Conservation (phyloP, 805 yeast genomes). For the Yamadazyma scolyti region DNA sequence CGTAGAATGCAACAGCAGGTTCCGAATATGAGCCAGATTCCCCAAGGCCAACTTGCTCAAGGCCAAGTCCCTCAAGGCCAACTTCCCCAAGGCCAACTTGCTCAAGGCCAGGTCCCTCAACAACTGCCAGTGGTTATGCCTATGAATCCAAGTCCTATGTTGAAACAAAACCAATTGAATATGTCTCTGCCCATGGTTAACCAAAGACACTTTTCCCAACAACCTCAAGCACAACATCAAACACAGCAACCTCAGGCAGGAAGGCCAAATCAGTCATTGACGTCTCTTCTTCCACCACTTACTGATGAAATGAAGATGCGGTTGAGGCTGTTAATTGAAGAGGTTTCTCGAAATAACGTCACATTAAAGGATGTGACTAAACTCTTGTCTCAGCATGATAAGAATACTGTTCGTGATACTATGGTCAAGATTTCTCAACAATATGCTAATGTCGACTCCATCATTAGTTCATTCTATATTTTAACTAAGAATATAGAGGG, state of each 20-base stretch:
- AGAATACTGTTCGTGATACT: conserved; percentile 53
- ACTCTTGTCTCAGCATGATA: conserved; percentile 60
- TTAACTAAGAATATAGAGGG: conserved; percentile 73
- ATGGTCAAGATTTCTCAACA: conserved; percentile 55
- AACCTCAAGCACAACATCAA: conserved; percentile 13
- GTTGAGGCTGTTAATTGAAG: conserved; percentile 62
- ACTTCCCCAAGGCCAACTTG: conserved; percentile 2
- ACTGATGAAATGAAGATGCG: conserved; percentile 61
- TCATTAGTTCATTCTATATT: conserved; percentile 74
- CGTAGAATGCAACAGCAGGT: conserved; percentile 14
- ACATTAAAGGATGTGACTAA: conserved; percentile 64
- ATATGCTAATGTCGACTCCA: conserved; percentile 65
- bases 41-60: conserved; percentile 2
- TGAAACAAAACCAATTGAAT: conserved; percentile 8
- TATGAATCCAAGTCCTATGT: conserved; percentile 10
- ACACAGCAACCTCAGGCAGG: conserved; percentile 10
- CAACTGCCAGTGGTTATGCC: conserved; percentile 9
- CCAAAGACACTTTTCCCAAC: conserved; percentile 9
- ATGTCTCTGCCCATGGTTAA: conserved; percentile 4
- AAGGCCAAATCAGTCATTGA: not conserved
- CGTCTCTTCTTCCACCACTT: conserved; percentile 28
- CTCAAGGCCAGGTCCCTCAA: conserved; percentile 13
- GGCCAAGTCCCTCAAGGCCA: conserved; percentile 1
- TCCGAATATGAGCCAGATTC: conserved; percentile 3
- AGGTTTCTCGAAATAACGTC: conserved; percentile 64